Evolutionary conservation across 2,329 filamentous ascomycete species (phyloP).

Genomic region (Pseudopyrenochaeta lycopersici): DNA sequence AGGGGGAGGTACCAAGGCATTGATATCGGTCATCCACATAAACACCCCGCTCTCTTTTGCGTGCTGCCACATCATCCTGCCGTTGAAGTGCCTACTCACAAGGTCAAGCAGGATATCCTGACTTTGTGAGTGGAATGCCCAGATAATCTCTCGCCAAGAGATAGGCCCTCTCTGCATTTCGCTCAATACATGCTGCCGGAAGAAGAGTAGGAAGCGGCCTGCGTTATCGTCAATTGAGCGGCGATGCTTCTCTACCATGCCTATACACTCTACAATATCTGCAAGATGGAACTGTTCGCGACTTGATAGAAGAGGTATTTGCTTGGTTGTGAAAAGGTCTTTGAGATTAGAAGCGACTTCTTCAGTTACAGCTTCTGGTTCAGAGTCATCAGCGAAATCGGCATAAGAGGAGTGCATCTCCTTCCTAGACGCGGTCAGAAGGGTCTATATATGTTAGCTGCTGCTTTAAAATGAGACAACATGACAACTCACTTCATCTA

Average conservation of each 20-base stretch:
- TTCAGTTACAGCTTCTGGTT: constrained; percentile 74
- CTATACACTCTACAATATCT: constrained; percentile 84
- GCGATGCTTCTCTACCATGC: constrained; percentile 84
- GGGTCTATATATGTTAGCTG: constrained; percentile 32
- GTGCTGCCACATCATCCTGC: constrained; percentile 82
- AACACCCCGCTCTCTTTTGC: constrained; percentile 89
- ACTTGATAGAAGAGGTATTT: constrained; percentile 81
- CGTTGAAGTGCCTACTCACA: constrained; percentile 80
- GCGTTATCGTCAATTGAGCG: constrained; percentile 92
- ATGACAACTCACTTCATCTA: constrained; percentile 51
- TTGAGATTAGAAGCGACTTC: constrained; percentile 74
- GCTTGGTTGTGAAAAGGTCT: constrained; percentile 76
- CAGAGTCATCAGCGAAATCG: constrained; percentile 63
- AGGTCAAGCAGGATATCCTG: constrained; percentile 92
- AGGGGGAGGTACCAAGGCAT: constrained; percentile 72
- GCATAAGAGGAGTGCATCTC: constrained; percentile 62
- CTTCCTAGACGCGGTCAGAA: constrained; percentile 55
- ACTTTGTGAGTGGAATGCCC: constrained; percentile 83
- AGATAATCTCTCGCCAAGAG: constrained; percentile 78
- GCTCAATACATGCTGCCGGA: constrained; percentile 80
- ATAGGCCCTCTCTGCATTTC: constrained; percentile 69
- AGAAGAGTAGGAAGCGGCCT: constrained; percentile 86
- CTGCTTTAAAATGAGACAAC: not conserved
- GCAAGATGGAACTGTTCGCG: constrained; percentile 87
- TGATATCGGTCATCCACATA: constrained; percentile 87